phyloP scores from a whole-genome alignment of 2,329 filamentous ascomycete species.

The Pseudogymnoascus sp. region DNA sequence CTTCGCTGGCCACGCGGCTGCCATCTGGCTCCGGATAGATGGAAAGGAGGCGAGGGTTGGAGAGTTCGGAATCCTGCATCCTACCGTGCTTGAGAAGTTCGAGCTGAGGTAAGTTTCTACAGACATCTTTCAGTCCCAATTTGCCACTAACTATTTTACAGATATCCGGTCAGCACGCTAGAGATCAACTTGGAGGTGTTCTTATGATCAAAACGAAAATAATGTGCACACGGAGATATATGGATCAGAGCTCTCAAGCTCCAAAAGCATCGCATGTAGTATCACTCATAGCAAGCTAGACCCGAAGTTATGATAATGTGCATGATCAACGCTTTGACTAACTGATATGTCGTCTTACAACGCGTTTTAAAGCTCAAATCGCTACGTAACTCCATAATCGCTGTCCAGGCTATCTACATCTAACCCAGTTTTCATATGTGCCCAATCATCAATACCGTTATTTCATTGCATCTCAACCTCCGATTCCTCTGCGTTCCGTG shows the following conservation, averaged over 20 bases:
- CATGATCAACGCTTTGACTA: conserved; percentile 1
- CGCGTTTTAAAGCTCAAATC: background rate
- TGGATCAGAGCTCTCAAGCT: conserved; percentile 7
- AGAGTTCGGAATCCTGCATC: conserved; percentile 89
- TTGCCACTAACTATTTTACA: conserved; percentile 28
- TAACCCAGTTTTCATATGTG: background rate
- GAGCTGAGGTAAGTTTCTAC: conserved; percentile 59
- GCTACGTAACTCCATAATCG: conserved; percentile 1
- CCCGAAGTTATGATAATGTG: conserved; percentile 4
- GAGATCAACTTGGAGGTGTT: conserved; percentile 94
- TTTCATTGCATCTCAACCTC: conserved; percentile 42
- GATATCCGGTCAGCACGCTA: conserved; percentile 85
- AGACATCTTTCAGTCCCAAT: background rate
- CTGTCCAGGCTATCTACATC: conserved; percentile 2
- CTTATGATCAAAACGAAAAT: conserved; percentile 42
- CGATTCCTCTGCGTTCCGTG: conserved; percentile 27
- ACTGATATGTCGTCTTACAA: background rate
- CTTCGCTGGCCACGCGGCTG: conserved; percentile 81
- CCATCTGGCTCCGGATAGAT: conserved; percentile 66
- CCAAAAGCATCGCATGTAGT: conserved; percentile 8
- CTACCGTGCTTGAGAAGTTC: conserved; percentile 85
- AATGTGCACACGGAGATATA: conserved; percentile 6
- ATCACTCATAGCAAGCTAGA: conserved; percentile 7
- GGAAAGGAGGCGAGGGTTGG: conserved; percentile 73
- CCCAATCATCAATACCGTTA: conserved; percentile 13